These are phyloP conservation scores for Vigna unguiculata DNA, from an alignment of 306 rosid species.

Conservation along the genomic window DNA sequence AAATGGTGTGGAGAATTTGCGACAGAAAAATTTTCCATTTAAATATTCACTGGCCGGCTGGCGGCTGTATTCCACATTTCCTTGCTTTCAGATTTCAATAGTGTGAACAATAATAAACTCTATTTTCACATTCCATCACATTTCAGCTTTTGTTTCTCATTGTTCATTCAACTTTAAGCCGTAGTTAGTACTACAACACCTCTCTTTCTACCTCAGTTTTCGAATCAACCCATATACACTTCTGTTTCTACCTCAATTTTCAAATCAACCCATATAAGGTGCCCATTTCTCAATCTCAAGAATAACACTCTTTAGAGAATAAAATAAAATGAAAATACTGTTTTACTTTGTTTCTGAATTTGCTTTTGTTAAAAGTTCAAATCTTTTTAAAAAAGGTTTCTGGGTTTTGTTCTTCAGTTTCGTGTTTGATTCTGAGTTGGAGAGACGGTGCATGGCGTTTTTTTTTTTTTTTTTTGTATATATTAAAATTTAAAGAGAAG, in stretches of 20 bases:
- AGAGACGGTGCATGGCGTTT: neutral
- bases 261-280: slow-evolving; percentile 22
- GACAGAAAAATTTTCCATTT: neutral
- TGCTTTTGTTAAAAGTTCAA: neutral
- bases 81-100: neutral
- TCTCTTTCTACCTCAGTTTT: slow-evolving; percentile 13
- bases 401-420: slow-evolving; percentile 5
- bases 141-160: neutral
- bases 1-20: too few relatives aligned
- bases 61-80: neutral
- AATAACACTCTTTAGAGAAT: neutral
- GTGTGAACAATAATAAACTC: neutral
- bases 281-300: slow-evolving; percentile 10
- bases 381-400: neutral
- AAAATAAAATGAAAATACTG: neutral
- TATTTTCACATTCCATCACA: slow-evolving; percentile 6
- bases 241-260: slow-evolving; percentile 15
- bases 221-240: neutral
- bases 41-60: neutral
- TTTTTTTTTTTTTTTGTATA: too few relatives aligned
- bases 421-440: neutral
- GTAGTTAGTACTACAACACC: neutral
- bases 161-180: slow-evolving; percentile 22
- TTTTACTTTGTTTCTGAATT: neutral
- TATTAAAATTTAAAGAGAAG: too few relatives aligned